Percentiles rank a stretch among this genome's conserved stretches.
Conservation (phyloP, 352 stramenopile genomes). For the Aphanomyces astaci region DNA sequence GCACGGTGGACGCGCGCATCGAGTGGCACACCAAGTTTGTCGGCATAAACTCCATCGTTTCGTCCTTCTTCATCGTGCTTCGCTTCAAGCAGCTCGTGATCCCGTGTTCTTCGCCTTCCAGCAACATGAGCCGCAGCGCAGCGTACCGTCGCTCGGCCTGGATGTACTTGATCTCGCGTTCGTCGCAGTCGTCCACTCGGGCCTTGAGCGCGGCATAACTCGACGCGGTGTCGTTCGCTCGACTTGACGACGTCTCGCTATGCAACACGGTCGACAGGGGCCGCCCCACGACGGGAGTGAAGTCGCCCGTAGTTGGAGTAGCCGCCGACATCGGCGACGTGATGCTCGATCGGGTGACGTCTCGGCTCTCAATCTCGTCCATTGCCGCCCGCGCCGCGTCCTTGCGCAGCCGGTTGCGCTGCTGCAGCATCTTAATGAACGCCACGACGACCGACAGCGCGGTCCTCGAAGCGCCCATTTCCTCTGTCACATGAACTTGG, state of each 20-base stretch:
- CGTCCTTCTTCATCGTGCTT: conserved; percentile 82
- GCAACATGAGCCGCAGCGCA: conserved; percentile 52
- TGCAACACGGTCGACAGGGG: conserved; percentile 29
- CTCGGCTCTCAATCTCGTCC: conserved; percentile 36
- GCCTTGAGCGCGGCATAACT: conserved; percentile 45
- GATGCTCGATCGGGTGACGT: conserved; percentile 1
- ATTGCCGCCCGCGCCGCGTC: conserved; percentile 46
- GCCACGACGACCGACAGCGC: conserved; percentile 76
- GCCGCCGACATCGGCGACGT: conserved; percentile 11
- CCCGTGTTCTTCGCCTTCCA: conserved; percentile 68
- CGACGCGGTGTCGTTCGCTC: conserved; percentile 25
- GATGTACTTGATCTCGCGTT: conserved; percentile 52
- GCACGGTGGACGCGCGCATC: conserved; percentile 51
- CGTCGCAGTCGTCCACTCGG: conserved; percentile 51
- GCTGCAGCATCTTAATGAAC: conserved; percentile 66
- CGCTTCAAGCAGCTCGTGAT: conserved; percentile 79
- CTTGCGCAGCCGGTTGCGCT: conserved; percentile 54
- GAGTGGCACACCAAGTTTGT: conserved; percentile 81
- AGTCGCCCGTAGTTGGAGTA: neutral
- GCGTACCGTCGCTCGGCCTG: conserved; percentile 63
- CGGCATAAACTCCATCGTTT: conserved; percentile 75
- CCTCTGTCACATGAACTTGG: conserved; percentile 70
- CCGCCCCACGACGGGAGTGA: neutral
- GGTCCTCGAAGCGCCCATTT: conserved; percentile 71
- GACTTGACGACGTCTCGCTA: conserved; percentile 28